These are phyloP conservation scores for Aureobasidium leucospermi DNA, from an alignment of 2,329 filamentous ascomycete species.

Conservation along the genomic window DNA sequence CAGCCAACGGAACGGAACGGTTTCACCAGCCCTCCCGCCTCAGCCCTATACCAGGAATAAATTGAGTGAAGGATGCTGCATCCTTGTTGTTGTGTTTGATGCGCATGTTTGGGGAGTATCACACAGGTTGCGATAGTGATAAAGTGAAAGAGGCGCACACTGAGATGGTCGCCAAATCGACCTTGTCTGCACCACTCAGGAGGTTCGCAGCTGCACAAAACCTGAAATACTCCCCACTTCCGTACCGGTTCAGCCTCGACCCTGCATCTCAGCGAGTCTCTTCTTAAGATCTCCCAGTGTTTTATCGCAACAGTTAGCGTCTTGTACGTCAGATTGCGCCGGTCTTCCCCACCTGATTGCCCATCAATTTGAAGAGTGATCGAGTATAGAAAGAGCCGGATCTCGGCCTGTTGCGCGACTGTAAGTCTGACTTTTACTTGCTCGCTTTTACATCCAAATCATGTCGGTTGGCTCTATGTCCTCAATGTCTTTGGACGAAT, in stretches of 20 bases:
- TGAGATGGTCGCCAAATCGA: not conserved
- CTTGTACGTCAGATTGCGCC: not conserved
- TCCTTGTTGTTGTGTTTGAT: conserved; percentile 1
- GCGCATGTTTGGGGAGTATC: not conserved
- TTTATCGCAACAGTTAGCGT: conserved; percentile 3
- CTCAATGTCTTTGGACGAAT: conserved; percentile 3
- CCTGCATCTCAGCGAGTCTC: conserved; percentile 7
- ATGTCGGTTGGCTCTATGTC: conserved; percentile 9
- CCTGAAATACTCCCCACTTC: conserved; percentile 2
- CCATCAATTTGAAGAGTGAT: not conserved
- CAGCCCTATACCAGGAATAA: conserved; percentile 10
- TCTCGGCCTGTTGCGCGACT: not conserved
- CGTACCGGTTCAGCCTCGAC: conserved; percentile 7
- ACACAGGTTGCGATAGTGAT: not conserved
- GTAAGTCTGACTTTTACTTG: not conserved
- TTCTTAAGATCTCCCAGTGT: not conserved
- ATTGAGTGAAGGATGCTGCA: not conserved
- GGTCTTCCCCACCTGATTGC: not conserved
- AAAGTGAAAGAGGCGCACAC: not conserved
- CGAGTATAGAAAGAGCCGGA: not conserved
- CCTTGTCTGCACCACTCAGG: not conserved
- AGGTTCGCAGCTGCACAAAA: conserved; percentile 1
- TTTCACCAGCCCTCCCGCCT: not conserved
- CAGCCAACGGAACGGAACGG: conserved; percentile 2
- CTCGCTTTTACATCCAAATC: not conserved